Evolutionary conservation across 2,329 filamentous ascomycete species (phyloP).

Genomic region (Amphichorda felina): DNA sequence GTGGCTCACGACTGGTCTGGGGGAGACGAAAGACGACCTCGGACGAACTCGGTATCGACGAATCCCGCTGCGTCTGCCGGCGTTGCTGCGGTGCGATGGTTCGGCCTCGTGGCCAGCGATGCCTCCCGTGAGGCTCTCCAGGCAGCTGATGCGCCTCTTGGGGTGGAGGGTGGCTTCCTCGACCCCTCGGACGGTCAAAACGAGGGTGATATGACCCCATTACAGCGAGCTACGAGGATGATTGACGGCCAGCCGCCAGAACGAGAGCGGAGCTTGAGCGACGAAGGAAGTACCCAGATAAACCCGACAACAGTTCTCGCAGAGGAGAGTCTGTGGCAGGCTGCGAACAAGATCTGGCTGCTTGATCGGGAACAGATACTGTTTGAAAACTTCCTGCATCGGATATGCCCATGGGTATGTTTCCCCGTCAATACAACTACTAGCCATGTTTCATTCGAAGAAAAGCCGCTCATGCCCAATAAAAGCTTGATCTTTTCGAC

Average conservation of each 20-base stretch:
- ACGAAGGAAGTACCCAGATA: too few relatives aligned
- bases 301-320: too few relatives aligned
- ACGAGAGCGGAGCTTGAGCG: too few relatives aligned
- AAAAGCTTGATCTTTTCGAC: slow-evolving; percentile 12
- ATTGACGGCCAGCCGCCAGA: slow-evolving; percentile 8
- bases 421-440: background rate
- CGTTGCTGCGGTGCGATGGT: slow-evolving; percentile 12
- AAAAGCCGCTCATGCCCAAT: too few relatives aligned
- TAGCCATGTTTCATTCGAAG: background rate
- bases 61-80: slow-evolving; percentile 11
- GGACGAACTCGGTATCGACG: slow-evolving; percentile 9
- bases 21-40: too few relatives aligned
- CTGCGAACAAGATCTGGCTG: slow-evolving; percentile 8
- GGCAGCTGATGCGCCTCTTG: background rate
- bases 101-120: slow-evolving; percentile 11
- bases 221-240: slow-evolving; percentile 5
- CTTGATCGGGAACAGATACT: slow-evolving; percentile 10
- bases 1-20: too few relatives aligned
- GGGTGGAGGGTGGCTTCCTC: slow-evolving; percentile 3
- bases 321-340: slow-evolving; percentile 12
- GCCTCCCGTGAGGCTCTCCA: slow-evolving; percentile 1
- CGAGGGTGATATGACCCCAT: slow-evolving; percentile 3
- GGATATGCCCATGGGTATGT: slow-evolving; percentile 12
- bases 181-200: slow-evolving; percentile 1
- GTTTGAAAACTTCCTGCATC: slow-evolving; percentile 12